Base-by-base conservation (phyloP, 257 asterid species). In the Nicotiana tomentosiformis region DNA sequence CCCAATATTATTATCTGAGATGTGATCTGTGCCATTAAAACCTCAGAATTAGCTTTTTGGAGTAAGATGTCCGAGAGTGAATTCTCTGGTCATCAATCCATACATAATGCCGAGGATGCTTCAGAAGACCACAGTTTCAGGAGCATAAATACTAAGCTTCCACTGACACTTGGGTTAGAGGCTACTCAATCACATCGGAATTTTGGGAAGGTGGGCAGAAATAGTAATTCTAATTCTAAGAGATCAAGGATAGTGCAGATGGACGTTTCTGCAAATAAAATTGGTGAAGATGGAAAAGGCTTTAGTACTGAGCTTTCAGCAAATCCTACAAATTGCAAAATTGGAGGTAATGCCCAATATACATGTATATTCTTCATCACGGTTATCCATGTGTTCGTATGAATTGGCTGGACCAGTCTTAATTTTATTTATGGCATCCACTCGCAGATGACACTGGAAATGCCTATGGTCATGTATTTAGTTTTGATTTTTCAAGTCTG, bases 161-260 rank as follows among this genome's bases (percentile, higher is more conserved):
- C 90, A 80, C 77, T 83, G 83, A 82, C 69, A 10, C 82, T 87
- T 30, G 89, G 81, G 37, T 53, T 81, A 69, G 91, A 90, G 83
- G 90, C 85, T 81, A 89, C 87, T 82, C 86, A 80, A 83, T 62
- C 60, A 83, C 77, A 82, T 33, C 93, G 82, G 78, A 93, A 84
- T 67, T 82, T 90, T 86, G 87, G 90, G 84, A 92, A 90, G 82
- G 79, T 89, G 77, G 86, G 87, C 55, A 90, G 94, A 86, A 86
- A 84, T 30, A 90, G 83, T 84, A 80, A 84, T 86, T 87, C 90
- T 82, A 82, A 77, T 88, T 77, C 85, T 83, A 94, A 92, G 91
- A 91, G 90, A 82, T 88, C 93, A 77, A 86, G 97, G 90, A 84
- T 85, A 83, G 84, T 82, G 35, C 89, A 86, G 72, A 76, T 86